Evolutionary conservation across 306 rosid species (phyloP), one percentile per base, ranked within the genome.

Genomic region (Rosa persica): DNA sequence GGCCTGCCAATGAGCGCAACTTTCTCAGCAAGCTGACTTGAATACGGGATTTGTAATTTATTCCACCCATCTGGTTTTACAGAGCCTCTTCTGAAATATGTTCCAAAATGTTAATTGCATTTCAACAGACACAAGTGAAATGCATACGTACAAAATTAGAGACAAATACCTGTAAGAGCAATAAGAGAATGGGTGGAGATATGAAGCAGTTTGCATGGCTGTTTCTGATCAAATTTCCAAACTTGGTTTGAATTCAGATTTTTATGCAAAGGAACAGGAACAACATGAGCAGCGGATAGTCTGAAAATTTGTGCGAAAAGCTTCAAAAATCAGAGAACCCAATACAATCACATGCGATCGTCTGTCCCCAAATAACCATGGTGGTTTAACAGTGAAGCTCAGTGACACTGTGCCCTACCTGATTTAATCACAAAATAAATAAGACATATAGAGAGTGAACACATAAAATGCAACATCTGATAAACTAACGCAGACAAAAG

Each of bases 31-130:
- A 74, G 83, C 75, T 48, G 84, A 55, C 82, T 79, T 43, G 81
- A 81, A 80, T 43, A 61, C 13, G 78, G 81, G 73, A 81, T 76
- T 67, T 73, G 82, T 67, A 73, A 64, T 73, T 86, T 90, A 76
- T 57, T 67, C 68, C 71, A 44, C 69, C 79, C 77, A 62, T 80
- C 81, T 39, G 60, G 73, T 75, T 80, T 84, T 44, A 77, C 22
- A 40, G 74, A 51, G 73, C 77, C 68, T 70, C 84, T 87, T 81
- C 98, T 90, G 92, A 84, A 77, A 81, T 13, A 75, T 62, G 27
- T 15, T 70, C 19, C 3, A 11, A 75, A 23, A 42, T 8, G 47
- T 46, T 17, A 82, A 69, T 61, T 74, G 27, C 51, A 76, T 83
- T 57, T 60, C 61, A 70, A 79, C 67, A 20, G 58, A 75, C 48